Percentiles rank a stretch among this genome's conserved stretches.
phyloP scores from a whole-genome alignment of 164 flowering plant genomes.

The Magnolia changhungtana region DNA sequence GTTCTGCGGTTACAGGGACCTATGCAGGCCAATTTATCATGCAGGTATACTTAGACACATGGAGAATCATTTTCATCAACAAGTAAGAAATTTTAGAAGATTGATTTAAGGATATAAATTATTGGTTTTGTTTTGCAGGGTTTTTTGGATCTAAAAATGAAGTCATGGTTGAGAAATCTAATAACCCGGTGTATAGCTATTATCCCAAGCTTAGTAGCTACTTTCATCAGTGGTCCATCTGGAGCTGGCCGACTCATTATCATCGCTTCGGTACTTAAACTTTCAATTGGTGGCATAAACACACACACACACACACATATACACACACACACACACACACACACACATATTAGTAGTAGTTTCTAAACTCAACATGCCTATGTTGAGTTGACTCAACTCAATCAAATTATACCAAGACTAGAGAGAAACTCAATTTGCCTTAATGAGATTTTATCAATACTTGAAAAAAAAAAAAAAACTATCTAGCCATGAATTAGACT shows the following conservation, averaged over 20 bases:
- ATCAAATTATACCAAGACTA: no score
- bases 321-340: no score
- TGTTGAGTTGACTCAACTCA: no score
- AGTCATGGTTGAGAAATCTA: slow-evolving; percentile 53
- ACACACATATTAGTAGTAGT: not conserved
- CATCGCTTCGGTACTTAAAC: slow-evolving; percentile 57
- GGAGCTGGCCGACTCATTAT: slow-evolving; percentile 69
- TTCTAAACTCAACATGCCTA: no score
- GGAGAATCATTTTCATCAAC: not conserved
- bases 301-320: not conserved
- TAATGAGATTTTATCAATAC: no score
- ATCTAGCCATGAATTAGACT: no score
- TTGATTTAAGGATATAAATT: not conserved
- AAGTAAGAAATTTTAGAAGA: not conserved
- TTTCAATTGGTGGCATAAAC: not conserved
- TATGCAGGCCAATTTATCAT: slow-evolving; percentile 88
- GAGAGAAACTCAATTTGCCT: no score
- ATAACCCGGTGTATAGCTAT: slow-evolving; percentile 68
- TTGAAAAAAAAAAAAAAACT: no score
- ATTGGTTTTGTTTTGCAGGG: slow-evolving; percentile 35
- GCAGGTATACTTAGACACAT: slow-evolving; percentile 44
- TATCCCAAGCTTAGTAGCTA: slow-evolving; percentile 61
- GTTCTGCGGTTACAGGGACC: slow-evolving; percentile 87
- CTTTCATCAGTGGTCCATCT: slow-evolving; percentile 62
- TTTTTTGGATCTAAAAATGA: slow-evolving; percentile 65